phyloP scores from a whole-genome alignment of 768 basidiomycete species.

The Rhizopogon vesiculosus region DNA sequence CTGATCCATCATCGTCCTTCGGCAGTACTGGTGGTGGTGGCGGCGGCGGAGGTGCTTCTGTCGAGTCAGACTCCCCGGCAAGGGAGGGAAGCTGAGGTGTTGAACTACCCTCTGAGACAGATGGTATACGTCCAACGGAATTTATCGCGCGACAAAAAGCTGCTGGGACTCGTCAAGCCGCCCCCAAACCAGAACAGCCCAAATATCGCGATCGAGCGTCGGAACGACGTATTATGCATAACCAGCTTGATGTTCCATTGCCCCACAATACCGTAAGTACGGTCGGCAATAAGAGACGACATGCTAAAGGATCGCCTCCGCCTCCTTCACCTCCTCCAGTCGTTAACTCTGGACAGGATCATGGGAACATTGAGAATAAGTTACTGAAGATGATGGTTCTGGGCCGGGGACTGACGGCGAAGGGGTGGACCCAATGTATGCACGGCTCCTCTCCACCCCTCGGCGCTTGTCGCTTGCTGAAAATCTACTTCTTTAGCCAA shows the following conservation, averaged over 20 bases:
- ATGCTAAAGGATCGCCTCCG: conserved; percentile 50
- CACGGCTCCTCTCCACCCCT: too few relatives aligned
- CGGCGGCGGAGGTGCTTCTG: too few relatives aligned
- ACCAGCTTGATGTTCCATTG: conserved; percentile 83
- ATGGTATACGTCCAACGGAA: too few relatives aligned
- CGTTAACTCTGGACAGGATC: conserved; percentile 64
- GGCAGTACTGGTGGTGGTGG: conserved; percentile 14
- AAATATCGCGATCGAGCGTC: conserved; percentile 96
- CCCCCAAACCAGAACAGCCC: conserved; percentile 41
- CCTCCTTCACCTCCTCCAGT: conserved; percentile 59
- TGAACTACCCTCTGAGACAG: too few relatives aligned
- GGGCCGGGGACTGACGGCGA: too few relatives aligned
- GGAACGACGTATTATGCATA: conserved; percentile 85
- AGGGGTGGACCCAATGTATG: too few relatives aligned
- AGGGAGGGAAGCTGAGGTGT: too few relatives aligned
- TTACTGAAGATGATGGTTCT: too few relatives aligned
- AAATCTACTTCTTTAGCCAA: conserved; percentile 48
- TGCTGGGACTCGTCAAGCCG: conserved; percentile 35
- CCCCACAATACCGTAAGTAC: conserved; percentile 43
- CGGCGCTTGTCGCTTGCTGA: too few relatives aligned
- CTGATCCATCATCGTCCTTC: conserved; percentile 6
- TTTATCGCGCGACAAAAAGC: conserved; percentile 67
- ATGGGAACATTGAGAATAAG: too few relatives aligned
- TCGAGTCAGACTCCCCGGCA: too few relatives aligned
- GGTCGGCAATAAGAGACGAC: conserved; percentile 36